Conservation (phyloP, 495 filamentous ascomycete species). For the Penicillium ochrochloron region DNA sequence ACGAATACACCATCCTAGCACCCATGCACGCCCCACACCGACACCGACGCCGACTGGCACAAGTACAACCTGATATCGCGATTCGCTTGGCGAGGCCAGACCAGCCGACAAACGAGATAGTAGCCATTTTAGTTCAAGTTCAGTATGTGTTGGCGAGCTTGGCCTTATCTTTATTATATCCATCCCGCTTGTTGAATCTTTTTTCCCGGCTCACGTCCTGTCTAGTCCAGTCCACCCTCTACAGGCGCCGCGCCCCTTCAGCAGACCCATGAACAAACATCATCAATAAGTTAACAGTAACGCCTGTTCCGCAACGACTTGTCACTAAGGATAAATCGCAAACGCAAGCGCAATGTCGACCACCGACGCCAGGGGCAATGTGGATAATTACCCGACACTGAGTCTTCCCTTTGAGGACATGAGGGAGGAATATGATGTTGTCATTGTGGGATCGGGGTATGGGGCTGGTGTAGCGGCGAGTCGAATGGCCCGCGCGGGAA, state of each 20-base stretch:
- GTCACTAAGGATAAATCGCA: not conserved
- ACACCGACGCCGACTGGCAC: not conserved
- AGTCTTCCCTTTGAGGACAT: constrained; percentile 61
- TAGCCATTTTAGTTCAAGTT: not conserved
- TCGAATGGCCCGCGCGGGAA: constrained; percentile 64
- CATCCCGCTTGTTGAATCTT: not conserved
- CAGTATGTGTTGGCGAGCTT: not conserved
- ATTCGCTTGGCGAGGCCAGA: not conserved
- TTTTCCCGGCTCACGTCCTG: not conserved
- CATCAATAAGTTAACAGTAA: not conserved
- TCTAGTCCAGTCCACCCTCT: not conserved
- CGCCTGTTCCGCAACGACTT: no score
- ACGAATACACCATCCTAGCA: not conserved
- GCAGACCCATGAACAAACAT: not conserved
- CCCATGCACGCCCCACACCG: not conserved
- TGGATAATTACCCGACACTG: constrained; percentile 51
- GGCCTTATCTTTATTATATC: not conserved
- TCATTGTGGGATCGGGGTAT: constrained; percentile 71
- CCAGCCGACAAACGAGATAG: not conserved
- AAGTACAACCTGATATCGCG: not conserved
- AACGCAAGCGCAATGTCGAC: constrained; percentile 2
- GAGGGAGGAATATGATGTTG: constrained; percentile 61
- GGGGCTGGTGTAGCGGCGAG: constrained; percentile 69
- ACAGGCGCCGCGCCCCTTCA: not conserved
- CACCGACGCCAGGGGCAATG: not conserved